phyloP scores from a whole-genome alignment of 148 eudicot species.

The Mesembryanthemum crystallinum region DNA sequence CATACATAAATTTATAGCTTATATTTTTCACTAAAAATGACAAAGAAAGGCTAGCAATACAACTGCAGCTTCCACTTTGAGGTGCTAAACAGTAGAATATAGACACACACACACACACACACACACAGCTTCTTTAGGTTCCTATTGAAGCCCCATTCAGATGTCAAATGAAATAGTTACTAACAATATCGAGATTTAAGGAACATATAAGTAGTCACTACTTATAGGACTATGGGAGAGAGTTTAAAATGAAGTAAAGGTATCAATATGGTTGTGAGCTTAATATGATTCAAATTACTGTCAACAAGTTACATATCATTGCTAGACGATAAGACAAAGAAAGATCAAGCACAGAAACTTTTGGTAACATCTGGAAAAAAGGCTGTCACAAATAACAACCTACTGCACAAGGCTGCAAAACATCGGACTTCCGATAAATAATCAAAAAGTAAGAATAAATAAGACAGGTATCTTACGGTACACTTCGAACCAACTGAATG shows the following conservation, averaged over 20 bases:
- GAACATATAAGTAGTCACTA: too few relatives aligned
- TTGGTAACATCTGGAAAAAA: neutral
- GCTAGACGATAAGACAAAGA: neutral
- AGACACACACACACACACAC: too few relatives aligned
- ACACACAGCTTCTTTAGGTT: too few relatives aligned
- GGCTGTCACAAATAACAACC: neutral
- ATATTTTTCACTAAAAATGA: neutral
- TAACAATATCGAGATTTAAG: too few relatives aligned
- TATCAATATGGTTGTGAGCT: neutral
- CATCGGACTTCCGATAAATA: neutral
- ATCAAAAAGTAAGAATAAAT: neutral
- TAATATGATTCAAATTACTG: neutral
- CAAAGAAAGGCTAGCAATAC: neutral
- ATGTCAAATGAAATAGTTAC: neutral
- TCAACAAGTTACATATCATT: neutral
- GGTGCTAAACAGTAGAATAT: too few relatives aligned
- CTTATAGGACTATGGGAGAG: too few relatives aligned
- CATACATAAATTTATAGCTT: neutral
- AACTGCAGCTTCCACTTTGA: neutral
- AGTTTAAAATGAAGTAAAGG: neutral
- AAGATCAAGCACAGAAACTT: neutral
- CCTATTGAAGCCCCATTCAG: neutral
- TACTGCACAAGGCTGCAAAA: neutral
- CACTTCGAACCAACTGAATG: slow-evolving; percentile 72
- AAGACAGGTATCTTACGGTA: slow-evolving; percentile 62